These are phyloP conservation scores for Neoascochyta sp. DNA, from an alignment of 2,329 filamentous ascomycete species.

Conservation along the genomic window DNA sequence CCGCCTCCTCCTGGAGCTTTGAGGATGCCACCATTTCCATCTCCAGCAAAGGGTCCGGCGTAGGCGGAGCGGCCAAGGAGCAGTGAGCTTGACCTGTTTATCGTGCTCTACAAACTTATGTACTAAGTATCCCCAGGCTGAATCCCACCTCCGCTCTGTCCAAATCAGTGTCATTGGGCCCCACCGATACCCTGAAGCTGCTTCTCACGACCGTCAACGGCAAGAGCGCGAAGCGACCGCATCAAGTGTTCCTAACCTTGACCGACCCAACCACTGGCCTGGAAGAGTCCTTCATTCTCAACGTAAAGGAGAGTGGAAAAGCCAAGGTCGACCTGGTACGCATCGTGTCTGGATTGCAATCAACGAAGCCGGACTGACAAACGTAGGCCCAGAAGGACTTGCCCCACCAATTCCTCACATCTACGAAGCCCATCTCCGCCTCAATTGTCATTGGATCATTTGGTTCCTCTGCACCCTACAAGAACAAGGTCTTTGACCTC, in stretches of 20 bases:
- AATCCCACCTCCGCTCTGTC: constrained; percentile 55
- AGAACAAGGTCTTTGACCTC: constrained; percentile 69
- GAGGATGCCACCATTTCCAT: constrained; percentile 68
- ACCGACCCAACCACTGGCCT: constrained; percentile 71
- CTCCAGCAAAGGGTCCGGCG: constrained; percentile 56
- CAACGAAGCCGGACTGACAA: constrained; percentile 22
- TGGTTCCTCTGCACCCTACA: constrained; percentile 66
- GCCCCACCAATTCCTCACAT: constrained; percentile 72
- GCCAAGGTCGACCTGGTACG: constrained; percentile 78
- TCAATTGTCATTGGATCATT: constrained; percentile 83
- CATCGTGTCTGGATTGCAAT: constrained; percentile 5
- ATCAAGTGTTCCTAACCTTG: constrained; percentile 88
- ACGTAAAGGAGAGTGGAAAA: constrained; percentile 83
- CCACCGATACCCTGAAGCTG: constrained; percentile 74
- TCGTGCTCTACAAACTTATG: constrained; percentile 6
- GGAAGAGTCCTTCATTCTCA: constrained; percentile 82
- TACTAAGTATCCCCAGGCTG: constrained; percentile 32
- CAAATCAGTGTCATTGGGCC: constrained; percentile 61
- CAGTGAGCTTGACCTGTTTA: constrained; percentile 51
- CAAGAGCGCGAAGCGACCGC: constrained; percentile 75
- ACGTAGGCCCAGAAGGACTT: constrained; percentile 81
- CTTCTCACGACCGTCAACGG: constrained; percentile 76
- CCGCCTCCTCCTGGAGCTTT: constrained; percentile 65
- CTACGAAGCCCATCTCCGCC: constrained; percentile 67
- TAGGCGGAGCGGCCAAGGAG: constrained; percentile 55